phyloP scores from a whole-genome alignment of 2,329 filamentous ascomycete species.

The Epichloe baconii region DNA sequence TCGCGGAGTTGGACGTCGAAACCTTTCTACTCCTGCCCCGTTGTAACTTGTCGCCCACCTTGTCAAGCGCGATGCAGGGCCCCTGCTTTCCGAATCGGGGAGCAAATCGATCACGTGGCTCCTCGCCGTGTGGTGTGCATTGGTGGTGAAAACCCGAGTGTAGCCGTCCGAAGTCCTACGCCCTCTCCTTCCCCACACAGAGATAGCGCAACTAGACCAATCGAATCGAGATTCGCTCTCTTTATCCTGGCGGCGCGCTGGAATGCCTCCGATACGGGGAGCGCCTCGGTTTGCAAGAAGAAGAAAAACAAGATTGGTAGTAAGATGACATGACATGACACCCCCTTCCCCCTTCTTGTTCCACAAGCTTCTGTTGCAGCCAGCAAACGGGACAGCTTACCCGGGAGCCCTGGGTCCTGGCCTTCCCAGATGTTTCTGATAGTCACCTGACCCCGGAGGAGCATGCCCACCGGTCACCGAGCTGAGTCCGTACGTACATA shows the following conservation, averaged over 20 bases:
- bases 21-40: background rate
- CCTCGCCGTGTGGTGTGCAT: slow-evolving; percentile 1
- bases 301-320: too few species aligned
- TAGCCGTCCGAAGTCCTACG: slow-evolving; percentile 8
- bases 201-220: slow-evolving; percentile 7
- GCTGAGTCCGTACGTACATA: background rate
- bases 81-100: slow-evolving; percentile 4
- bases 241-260: slow-evolving; percentile 1
- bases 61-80: slow-evolving; percentile 4
- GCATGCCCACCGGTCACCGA: slow-evolving; percentile 2
- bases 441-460: background rate
- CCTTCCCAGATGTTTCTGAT: background rate
- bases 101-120: slow-evolving; percentile 12
- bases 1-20: background rate
- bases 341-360: too few species aligned
- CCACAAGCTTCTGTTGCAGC: too few species aligned
- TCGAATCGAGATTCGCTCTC: slow-evolving; percentile 2
- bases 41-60: too few species aligned
- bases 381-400: background rate
- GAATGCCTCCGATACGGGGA: slow-evolving; percentile 12
- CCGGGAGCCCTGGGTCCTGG: too few species aligned
- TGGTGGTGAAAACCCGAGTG: slow-evolving; percentile 9
- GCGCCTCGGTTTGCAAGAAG: too few species aligned
- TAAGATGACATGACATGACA: too few species aligned
- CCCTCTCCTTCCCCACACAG: slow-evolving; percentile 2